These are phyloP conservation scores for Smittium mucronatum DNA, from an alignment of 371 early-diverging fungal genomes.

Conservation along the genomic window DNA sequence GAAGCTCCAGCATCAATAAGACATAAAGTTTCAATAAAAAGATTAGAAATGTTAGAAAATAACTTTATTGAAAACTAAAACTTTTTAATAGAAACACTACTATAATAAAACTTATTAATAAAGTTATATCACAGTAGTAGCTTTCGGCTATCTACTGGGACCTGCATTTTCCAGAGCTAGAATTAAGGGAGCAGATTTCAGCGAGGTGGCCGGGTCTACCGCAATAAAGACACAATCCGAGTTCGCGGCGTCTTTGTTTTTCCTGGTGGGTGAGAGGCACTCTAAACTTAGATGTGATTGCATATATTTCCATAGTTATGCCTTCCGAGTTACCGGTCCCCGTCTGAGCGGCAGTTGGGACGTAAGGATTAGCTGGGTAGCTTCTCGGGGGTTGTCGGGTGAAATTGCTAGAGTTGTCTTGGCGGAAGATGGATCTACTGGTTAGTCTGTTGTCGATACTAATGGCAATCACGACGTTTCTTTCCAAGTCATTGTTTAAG, in stretches of 20 bases:
- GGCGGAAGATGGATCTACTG: background rate
- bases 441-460: background rate
- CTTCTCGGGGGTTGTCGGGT: background rate
- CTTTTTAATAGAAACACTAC: background rate
- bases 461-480: background rate
- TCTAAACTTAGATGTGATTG: background rate
- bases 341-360: too few species aligned
- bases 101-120: background rate
- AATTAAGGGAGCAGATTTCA: background rate
- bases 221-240: constrained; percentile 2
- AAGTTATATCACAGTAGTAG: background rate
- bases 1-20: constrained; percentile 1
- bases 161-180: background rate
- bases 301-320: constrained; percentile 2
- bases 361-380: background rate
- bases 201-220: background rate
- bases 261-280: background rate
- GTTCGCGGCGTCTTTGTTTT: background rate
- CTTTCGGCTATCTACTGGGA: background rate
- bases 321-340: too few species aligned
- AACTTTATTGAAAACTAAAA: background rate
- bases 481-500: background rate
- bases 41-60: background rate
- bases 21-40: background rate
- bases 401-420: background rate